Evolutionary conservation across 2,329 filamentous ascomycete genomes (phyloP).

Genomic region (Penicillium hesseltinei): DNA sequence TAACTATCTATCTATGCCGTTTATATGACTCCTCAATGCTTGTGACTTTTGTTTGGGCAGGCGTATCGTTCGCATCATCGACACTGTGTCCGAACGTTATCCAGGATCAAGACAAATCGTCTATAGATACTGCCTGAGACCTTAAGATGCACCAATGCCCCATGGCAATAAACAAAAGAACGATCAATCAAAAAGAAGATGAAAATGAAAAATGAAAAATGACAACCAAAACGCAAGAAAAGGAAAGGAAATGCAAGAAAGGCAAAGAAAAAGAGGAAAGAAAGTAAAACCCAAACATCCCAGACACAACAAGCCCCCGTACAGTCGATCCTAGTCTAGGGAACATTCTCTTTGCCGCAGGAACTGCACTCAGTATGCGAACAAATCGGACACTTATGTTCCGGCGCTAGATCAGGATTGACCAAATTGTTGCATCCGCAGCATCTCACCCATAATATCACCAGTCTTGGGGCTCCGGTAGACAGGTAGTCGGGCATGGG

Average conservation of each 20-base stretch:
- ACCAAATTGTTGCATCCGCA: slow-evolving; percentile 17
- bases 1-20: neutral
- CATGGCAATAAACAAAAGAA: neutral
- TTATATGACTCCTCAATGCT: neutral
- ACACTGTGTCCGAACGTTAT: neutral
- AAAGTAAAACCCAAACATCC: neutral
- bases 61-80: neutral
- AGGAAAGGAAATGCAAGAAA: neutral
- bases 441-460: slow-evolving; percentile 25
- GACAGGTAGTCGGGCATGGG: neutral
- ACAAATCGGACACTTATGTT: neutral
- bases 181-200: neutral
- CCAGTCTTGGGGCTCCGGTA: slow-evolving; percentile 5
- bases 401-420: slow-evolving; percentile 21
- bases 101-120: neutral
- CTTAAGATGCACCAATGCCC: neutral
- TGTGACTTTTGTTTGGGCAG: neutral
- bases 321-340: neutral
- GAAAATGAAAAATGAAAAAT: neutral
- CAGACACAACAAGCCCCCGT: neutral
- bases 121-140: neutral
- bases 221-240: neutral
- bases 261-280: neutral
- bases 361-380: neutral
- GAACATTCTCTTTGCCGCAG: neutral